Evolutionary conservation across 805 yeast genomes (phyloP).

Genomic region (Wickerhamomyces queroliae): DNA sequence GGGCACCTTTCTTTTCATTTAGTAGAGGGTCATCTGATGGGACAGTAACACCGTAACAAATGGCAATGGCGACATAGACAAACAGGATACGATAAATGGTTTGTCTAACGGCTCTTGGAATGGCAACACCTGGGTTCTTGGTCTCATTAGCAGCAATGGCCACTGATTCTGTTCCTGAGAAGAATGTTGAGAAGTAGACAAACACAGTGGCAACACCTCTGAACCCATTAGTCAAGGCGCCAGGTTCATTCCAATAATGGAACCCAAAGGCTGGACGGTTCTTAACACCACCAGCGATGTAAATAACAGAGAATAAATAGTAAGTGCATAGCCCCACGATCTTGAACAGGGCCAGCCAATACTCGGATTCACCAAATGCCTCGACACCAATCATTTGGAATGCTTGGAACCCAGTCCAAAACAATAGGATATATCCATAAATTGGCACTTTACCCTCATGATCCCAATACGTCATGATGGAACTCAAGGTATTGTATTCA

Average conservation of each 20-base stretch:
- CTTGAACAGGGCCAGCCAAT: slow-evolving; percentile 45
- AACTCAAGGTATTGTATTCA: slow-evolving; percentile 49
- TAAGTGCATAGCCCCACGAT: slow-evolving; percentile 42
- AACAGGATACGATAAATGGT: slow-evolving; percentile 58
- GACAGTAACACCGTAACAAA: slow-evolving; percentile 63
- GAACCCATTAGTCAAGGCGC: slow-evolving; percentile 37
- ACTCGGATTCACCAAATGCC: slow-evolving; percentile 54
- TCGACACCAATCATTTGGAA: slow-evolving; percentile 48
- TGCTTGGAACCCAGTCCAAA: slow-evolving; percentile 45
- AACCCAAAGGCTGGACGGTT: slow-evolving; percentile 27
- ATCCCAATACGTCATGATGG: slow-evolving; percentile 37
- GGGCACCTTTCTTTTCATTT: slow-evolving; percentile 26
- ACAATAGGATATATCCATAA: slow-evolving; percentile 48
- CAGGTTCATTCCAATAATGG: slow-evolving; percentile 27
- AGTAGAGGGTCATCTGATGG: slow-evolving; percentile 58
- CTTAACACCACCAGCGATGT: slow-evolving; percentile 36
- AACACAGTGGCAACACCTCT: slow-evolving; percentile 55
- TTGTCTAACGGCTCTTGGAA: slow-evolving; percentile 66
- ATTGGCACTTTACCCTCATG: slow-evolving; percentile 48
- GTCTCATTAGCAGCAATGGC: slow-evolving; percentile 74
- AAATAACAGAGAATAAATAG: slow-evolving; percentile 42
- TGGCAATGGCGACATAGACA: slow-evolving; percentile 56
- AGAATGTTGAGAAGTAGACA: slow-evolving; percentile 68
- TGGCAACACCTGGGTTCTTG: slow-evolving; percentile 60
- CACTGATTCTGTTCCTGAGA: slow-evolving; percentile 72